phyloP scores from a whole-genome alignment of 352 stramenopile genomes.

The Globisporangium cederbergense region DNA sequence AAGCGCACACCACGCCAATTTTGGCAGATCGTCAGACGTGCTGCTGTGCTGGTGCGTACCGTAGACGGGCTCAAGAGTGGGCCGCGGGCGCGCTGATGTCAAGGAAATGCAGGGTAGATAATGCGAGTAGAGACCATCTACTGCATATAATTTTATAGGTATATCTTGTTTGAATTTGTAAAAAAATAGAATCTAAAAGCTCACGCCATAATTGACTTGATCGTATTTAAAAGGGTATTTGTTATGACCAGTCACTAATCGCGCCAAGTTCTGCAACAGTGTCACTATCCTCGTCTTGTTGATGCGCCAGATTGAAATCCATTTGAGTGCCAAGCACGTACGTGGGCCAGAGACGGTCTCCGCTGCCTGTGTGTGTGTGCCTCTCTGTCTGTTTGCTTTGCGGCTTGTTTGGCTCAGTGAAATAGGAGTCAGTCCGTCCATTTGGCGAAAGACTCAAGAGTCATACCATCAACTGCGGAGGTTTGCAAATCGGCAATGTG shows the following conservation, averaged over 20 bases:
- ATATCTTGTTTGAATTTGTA: too few relatives aligned
- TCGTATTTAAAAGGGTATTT: too few relatives aligned
- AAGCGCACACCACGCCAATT: not conserved
- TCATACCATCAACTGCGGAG: not conserved
- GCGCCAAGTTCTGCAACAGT: too few relatives aligned
- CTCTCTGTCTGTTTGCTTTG: not conserved
- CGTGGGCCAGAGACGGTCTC: not conserved
- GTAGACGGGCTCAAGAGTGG: slow-evolving; percentile 1
- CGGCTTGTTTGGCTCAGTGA: not conserved
- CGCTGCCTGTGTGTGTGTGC: too few relatives aligned
- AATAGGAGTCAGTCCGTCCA: not conserved
- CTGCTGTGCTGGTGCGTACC: not conserved
- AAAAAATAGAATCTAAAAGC: too few relatives aligned
- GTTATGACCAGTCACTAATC: too few relatives aligned
- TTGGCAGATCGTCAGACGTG: not conserved
- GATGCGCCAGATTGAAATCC: not conserved
- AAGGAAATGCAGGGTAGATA: not conserved
- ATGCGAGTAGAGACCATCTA: too few relatives aligned
- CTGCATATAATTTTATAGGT: too few relatives aligned
- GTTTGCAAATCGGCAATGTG: not conserved
- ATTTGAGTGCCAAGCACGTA: slow-evolving; percentile 5
- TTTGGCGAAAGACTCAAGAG: not conserved
- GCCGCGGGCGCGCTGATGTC: not conserved
- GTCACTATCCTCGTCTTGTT: not conserved
- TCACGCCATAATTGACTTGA: too few relatives aligned